Percentiles rank a stretch among this genome's conserved stretches.
phyloP scores from a whole-genome alignment of 768 basidiomycete species.

The Mycena venus region DNA sequence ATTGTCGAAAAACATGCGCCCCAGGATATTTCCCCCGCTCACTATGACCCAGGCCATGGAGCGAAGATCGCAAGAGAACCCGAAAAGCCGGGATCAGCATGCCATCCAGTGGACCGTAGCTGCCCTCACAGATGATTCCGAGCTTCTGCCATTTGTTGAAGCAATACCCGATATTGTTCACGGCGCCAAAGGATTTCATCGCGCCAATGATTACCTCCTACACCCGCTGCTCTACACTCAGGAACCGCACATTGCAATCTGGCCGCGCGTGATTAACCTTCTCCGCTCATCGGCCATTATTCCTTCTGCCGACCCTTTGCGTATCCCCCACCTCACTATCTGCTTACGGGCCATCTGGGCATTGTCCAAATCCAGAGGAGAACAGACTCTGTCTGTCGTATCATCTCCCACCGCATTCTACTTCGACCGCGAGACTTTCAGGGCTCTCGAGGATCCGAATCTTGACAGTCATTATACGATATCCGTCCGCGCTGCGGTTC shows the following conservation, averaged over 20 bases:
- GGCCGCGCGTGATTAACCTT: neutral
- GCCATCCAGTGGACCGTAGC: constrained; percentile 1
- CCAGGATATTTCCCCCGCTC: neutral
- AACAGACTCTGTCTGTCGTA: neutral
- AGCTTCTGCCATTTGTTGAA: constrained; percentile 4
- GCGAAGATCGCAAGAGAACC: neutral
- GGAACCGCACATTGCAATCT: neutral
- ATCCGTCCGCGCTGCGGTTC: neutral
- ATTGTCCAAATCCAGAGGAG: neutral
- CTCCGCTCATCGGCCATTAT: neutral
- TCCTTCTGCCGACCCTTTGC: neutral
- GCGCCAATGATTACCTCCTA: neutral
- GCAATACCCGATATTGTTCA: neutral
- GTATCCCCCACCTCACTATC: neutral
- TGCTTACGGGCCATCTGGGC: neutral
- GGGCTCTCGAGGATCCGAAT: neutral
- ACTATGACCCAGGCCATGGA: neutral
- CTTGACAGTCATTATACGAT: neutral
- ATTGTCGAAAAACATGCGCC: neutral
- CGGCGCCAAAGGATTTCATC: neutral
- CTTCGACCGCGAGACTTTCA: neutral
- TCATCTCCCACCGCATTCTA: neutral
- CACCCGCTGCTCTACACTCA: neutral
- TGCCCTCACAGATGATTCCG: constrained; percentile 1
- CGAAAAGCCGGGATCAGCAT: neutral